phyloP scores from a whole-genome alignment of 2,329 filamentous ascomycete genomes.

The Mycosphaerella arachidis region DNA sequence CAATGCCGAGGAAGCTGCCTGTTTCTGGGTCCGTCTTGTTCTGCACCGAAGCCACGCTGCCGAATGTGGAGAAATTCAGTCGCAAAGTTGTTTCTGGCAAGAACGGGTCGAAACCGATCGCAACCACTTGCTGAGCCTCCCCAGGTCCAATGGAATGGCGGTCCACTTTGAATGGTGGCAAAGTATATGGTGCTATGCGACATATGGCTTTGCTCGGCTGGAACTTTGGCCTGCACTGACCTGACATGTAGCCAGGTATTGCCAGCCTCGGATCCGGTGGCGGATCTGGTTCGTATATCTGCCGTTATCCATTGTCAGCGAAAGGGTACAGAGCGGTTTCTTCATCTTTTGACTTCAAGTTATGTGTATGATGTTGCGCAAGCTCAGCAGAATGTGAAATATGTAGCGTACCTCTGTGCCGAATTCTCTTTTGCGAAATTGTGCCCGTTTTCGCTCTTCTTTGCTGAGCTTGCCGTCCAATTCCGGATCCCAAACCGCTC shows the following conservation, averaged over 20 bases:
- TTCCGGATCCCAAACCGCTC: slow-evolving; percentile 59
- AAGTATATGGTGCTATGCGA: slow-evolving; percentile 69
- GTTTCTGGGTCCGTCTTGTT: slow-evolving; percentile 95
- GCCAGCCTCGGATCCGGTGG: slow-evolving; percentile 76
- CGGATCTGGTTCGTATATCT: slow-evolving; percentile 62
- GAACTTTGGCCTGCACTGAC: slow-evolving; percentile 43
- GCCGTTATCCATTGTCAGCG: slow-evolving; percentile 43
- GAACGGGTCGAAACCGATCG: slow-evolving; percentile 93
- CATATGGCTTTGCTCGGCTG: slow-evolving; percentile 67
- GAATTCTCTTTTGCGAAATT: slow-evolving; percentile 34
- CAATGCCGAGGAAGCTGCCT: slow-evolving; percentile 89
- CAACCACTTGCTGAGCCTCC: slow-evolving; percentile 83
- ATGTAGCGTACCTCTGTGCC: slow-evolving; percentile 40
- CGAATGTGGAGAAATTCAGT: slow-evolving; percentile 72
- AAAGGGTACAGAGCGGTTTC: slow-evolving; percentile 39
- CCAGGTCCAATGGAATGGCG: slow-evolving; percentile 82
- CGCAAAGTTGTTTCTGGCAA: slow-evolving; percentile 67
- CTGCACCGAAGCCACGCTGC: slow-evolving; percentile 82
- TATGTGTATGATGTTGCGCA: slow-evolving; percentile 34
- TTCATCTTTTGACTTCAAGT: slow-evolving; percentile 27
- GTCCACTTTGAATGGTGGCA: slow-evolving; percentile 80
- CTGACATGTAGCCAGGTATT: slow-evolving; percentile 56
- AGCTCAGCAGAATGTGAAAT: slow-evolving; percentile 36
- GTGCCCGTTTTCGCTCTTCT: slow-evolving; percentile 49
- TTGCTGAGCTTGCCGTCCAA: slow-evolving; percentile 55